A percentile compares a stretch with the other conserved stretches of the same genome.
Evolutionary conservation across 208 protist genomes (phyloP).

Genomic region (Willaertia magna): DNA sequence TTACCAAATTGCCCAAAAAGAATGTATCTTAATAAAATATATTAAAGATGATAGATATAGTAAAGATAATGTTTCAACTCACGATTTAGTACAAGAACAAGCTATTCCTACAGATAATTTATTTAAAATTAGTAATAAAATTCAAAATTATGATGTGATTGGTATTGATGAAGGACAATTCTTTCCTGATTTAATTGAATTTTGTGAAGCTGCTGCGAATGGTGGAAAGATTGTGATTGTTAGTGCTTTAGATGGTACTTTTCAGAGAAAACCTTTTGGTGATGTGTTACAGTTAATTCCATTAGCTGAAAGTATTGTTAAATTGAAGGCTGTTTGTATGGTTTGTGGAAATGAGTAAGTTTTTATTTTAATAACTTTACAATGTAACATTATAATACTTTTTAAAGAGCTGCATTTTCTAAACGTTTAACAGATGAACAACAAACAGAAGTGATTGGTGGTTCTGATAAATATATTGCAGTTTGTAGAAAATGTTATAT

Average conservation of each 20-base stretch:
- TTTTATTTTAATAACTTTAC: too few relatives aligned
- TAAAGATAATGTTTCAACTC: constrained; percentile 52
- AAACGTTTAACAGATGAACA: constrained; percentile 48
- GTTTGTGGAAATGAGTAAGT: constrained; percentile 56
- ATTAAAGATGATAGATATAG: constrained; percentile 64
- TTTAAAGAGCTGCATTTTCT: constrained; percentile 70
- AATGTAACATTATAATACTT: too few relatives aligned
- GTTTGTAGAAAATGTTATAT: constrained; percentile 22
- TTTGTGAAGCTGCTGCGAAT: constrained; percentile 60
- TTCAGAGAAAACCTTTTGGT: constrained; percentile 66
- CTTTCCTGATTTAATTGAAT: constrained; percentile 75
- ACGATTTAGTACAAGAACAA: constrained; percentile 50
- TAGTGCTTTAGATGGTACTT: constrained; percentile 78
- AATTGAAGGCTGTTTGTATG: constrained; percentile 78
- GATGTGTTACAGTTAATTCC: constrained; percentile 65
- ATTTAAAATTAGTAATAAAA: constrained; percentile 42
- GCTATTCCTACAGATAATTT: constrained; percentile 48
- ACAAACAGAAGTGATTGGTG: constrained; percentile 71
- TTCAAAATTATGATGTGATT: constrained; percentile 62
- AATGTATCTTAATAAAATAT: constrained; percentile 79
- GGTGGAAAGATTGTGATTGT: constrained; percentile 79
- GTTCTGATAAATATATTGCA: constrained; percentile 78
- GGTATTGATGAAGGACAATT: constrained; percentile 80
- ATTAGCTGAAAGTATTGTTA: constrained; percentile 62
- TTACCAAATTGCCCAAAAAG: constrained; percentile 51